Conservation (phyloP, 1,284 basidiomycete species). For the Pterulicium gracile region DNA sequence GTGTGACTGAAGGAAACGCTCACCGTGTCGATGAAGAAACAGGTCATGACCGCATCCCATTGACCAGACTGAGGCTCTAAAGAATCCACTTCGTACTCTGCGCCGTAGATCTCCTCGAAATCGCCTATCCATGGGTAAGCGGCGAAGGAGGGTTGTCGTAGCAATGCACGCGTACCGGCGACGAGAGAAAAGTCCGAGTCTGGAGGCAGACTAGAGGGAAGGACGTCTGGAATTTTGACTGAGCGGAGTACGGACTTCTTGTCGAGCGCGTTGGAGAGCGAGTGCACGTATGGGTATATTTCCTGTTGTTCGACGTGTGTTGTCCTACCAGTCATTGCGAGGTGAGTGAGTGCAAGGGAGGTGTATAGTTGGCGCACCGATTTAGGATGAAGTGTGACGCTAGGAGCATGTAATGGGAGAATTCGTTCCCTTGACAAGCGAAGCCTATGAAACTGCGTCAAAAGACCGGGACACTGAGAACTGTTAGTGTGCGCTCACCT, state of each 20-base stretch:
- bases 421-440: conserved; percentile 85
- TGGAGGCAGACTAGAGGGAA: conserved; percentile 60
- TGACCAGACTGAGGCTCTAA: conserved; percentile 55
- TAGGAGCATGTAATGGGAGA: conserved; percentile 88
- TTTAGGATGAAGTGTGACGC: conserved; percentile 78
- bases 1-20: conserved; percentile 14
- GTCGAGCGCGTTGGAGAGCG: conserved; percentile 74
- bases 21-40: conserved; percentile 97
- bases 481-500: conserved; percentile 34
- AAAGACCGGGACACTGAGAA: conserved; percentile 1
- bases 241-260: conserved; percentile 51
- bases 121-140: conserved; percentile 44
- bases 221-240: conserved; percentile 74
- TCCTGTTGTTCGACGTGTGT: conserved; percentile 54
- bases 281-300: conserved; percentile 84
- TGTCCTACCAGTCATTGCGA: conserved; percentile 37
- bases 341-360: conserved; percentile 3
- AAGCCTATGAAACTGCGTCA: conserved; percentile 46
- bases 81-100: conserved; percentile 28
- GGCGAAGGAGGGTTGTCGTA: neutral
- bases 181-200: conserved; percentile 72
- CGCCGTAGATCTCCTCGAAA: conserved; percentile 86
- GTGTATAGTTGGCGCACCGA: conserved; percentile 29
- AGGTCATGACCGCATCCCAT: conserved; percentile 90
- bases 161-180: conserved; percentile 43